Base-by-base conservation (phyloP, 306 rosid species). In the Medicago lupulina region DNA sequence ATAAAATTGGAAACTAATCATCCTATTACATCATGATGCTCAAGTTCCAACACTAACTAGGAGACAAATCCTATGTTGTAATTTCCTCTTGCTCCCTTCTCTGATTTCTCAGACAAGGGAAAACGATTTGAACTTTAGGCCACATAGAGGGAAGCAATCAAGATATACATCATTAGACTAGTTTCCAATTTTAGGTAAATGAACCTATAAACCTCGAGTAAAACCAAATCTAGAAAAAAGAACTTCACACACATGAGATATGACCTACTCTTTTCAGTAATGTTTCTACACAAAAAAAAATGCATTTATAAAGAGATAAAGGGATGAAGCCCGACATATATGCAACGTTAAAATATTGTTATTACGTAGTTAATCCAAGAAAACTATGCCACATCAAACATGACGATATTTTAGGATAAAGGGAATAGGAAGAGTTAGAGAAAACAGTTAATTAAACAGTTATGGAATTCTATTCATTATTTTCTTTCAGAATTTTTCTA, bases 131-230 rank as follows among this genome's bases (percentile, higher is more conserved):
- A 60, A 38, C 76, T 60, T 73, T 40, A 58, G 47, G 61, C 58
- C 16, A 75, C 51, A 12, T 21, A 60, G 47, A 79, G 59, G 16
- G 39, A 50, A 71, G 64, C 21, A 54, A 83, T 50, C 69, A 78
- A 67, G 64, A 51, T 73, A 57, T 43, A 74, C 36, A 36, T 57
- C 62, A 60, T 19, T 46, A 47, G 6, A 70, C 68, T 34, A 70
- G 17, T 68, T 68, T 39, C 59, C 34, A 36, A 65, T 43, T 68
- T 34, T 5, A 62, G 43, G 59, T 25, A 57, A 67, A 67, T 5
- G 38, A 55, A 15, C 75, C 15, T 41, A 10, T 50, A 18, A 50
- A 40, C 6, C 53, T 43, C 25, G 17, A 51, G 13, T 12, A 65
- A 51, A 71, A 44, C 59, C 44, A 62, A 39, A 5, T 65, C 39